Evolutionary conservation across 805 yeast species (phyloP), one percentile per base, ranked within the genome.

Genomic region (Dipodascus albidus): DNA sequence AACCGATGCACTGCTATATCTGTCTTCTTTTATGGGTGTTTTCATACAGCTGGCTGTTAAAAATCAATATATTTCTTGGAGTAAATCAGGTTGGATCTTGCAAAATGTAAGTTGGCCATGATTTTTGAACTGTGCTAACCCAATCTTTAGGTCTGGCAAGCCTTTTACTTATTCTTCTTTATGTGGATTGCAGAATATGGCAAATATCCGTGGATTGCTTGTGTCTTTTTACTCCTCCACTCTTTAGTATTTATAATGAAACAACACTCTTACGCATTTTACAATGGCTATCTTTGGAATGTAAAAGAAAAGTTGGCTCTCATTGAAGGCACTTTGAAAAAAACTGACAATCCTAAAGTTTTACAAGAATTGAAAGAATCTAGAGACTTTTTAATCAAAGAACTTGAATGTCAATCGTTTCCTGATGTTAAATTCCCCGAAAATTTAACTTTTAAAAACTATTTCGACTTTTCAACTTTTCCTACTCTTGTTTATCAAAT

Each of bases 201-300:
- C 64, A 70, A 75, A 44, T 85, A 77, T 61, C 88, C 95, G 11
- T 93, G 99, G 99, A 85, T 90, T 50, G 96, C 88, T 1, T 82
- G 82, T 63, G 90, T 90, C 47, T 93, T 87, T 62, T 69, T 93
- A 57, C 78, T 87, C 55, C 71, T 93, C 51, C 99, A 93, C 65
- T 80, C 89, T 9, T 72, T 88, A 50, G 98, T 93, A 1, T 72
- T 89, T 58, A 65, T 95, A 60, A 93, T 93, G 99, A 93, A 93
- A 66, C 84, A 85, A 81, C 98, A 93, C 67, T 89, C 98, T 1
- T 93, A 83, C 65, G 87, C 87, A 1, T 89, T 86, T 63, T 93
- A 82, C 70, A 90, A 90, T 64, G 99, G 98, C 0, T 88, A 91
- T 65, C 70, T 93, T 55, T 87, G 64, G 59, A 55, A 60, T 2